A percentile compares a stretch with the other conserved stretches of the same genome.
Evolutionary conservation across 352 stramenopile genomes (phyloP).

Genomic region (Phytopythium boreale): DNA sequence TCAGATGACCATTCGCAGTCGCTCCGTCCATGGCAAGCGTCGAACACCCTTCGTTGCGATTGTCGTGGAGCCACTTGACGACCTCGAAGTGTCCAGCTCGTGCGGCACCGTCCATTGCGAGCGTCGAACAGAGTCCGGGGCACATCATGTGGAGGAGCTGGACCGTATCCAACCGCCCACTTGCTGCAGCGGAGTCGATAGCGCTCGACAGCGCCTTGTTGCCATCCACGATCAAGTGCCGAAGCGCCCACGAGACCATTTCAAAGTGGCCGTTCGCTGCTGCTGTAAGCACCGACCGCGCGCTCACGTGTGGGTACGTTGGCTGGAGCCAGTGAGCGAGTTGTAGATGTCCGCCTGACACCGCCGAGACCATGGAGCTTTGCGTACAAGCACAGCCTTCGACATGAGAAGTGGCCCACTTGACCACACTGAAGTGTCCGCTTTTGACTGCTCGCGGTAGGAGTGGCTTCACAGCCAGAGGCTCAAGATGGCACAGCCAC

Average conservation of each 20-base stretch:
- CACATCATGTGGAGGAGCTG: constrained; percentile 31
- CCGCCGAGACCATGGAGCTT: background rate
- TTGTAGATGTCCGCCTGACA: background rate
- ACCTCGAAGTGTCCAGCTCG: background rate
- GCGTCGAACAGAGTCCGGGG: constrained; percentile 23
- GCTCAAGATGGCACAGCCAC: background rate
- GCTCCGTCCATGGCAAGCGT: constrained; percentile 24
- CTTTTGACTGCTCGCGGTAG: background rate
- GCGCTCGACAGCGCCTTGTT: constrained; percentile 13
- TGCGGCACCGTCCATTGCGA: constrained; percentile 28
- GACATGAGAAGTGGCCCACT: background rate
- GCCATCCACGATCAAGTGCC: constrained; percentile 13
- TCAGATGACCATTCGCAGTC: constrained; percentile 18
- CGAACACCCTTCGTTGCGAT: constrained; percentile 2
- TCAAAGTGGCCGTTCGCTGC: constrained; percentile 21
- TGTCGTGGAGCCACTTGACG: background rate
- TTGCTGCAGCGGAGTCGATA: constrained; percentile 12
- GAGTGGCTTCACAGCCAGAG: background rate
- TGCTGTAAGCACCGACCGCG: background rate
- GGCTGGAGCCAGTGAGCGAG: background rate
- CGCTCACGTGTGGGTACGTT: background rate
- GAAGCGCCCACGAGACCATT: constrained; percentile 25
- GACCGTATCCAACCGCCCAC: constrained; percentile 24
- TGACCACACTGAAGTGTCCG: background rate
- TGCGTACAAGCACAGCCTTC: background rate